Evolutionary conservation across 2,329 filamentous ascomycete genomes (phyloP).

Genomic region (Claviceps sorghi): DNA sequence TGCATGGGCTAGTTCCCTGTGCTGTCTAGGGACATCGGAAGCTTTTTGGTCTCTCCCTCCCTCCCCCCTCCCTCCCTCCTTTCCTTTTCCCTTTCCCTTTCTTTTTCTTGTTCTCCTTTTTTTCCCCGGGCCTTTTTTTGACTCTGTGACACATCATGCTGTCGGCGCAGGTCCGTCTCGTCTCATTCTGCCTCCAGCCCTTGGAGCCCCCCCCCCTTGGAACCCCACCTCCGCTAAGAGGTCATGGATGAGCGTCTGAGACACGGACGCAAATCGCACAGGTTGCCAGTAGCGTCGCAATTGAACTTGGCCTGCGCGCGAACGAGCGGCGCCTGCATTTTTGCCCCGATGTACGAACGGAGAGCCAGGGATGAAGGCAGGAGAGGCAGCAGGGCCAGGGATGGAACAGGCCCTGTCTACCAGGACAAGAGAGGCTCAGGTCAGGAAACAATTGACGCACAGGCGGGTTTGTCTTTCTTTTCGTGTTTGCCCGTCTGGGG

Average conservation of each 20-base stretch:
- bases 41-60: no score
- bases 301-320: background rate
- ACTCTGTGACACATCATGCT: background rate
- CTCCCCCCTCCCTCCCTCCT: no score
- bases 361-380: background rate
- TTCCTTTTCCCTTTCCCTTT: no score
- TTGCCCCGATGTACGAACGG: background rate
- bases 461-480: background rate
- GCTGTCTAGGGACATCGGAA: no score
- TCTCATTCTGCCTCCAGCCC: background rate
- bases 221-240: background rate
- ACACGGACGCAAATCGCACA: background rate
- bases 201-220: background rate
- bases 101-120: no score
- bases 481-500: constrained; percentile 11
- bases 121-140: background rate
- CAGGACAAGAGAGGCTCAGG: no score
- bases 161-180: background rate
- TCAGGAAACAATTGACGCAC: background rate
- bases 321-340: background rate
- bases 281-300: background rate
- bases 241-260: background rate
- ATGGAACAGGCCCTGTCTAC: no score
- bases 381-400: no score
- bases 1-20: background rate